These are phyloP conservation scores for Macrocybe sp. DNA, from an alignment of 1,284 basidiomycete species.

Conservation along the genomic window DNA sequence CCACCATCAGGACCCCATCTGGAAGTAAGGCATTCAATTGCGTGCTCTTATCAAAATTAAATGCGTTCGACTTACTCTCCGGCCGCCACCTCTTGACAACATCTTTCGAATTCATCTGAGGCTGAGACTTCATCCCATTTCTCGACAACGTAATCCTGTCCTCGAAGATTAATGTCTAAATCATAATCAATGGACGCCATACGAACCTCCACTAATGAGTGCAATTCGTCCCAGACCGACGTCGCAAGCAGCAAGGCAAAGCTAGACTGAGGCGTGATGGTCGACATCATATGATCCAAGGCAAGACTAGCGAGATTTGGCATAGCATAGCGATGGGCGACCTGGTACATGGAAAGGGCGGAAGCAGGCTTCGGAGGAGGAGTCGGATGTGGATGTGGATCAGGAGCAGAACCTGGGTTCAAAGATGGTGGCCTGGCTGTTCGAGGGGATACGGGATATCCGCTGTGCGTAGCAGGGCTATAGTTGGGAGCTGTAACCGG, in stretches of 20 bases:
- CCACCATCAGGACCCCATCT: conserved; percentile 70
- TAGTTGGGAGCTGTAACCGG: conserved; percentile 28
- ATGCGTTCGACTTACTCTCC: conserved; percentile 51
- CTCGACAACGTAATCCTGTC: conserved; percentile 61
- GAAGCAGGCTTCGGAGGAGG: conserved; percentile 59
- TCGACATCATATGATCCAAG: conserved; percentile 70
- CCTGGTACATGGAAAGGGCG: conserved; percentile 74
- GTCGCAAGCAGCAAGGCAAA: conserved; percentile 71
- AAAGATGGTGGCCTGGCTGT: conserved; percentile 29
- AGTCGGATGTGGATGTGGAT: conserved; percentile 76
- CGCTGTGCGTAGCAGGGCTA: conserved; percentile 27
- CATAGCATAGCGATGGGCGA: conserved; percentile 78
- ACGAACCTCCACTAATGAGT: conserved; percentile 51
- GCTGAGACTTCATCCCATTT: conserved; percentile 66
- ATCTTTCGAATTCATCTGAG: conserved; percentile 60
- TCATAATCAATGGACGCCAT: background rate
- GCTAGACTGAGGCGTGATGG: conserved; percentile 65
- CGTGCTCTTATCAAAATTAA: conserved; percentile 1
- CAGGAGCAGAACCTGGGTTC: conserved; percentile 32
- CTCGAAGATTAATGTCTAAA: background rate
- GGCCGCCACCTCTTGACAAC: conserved; percentile 63
- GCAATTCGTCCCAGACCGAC: conserved; percentile 60
- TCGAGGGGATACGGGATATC: conserved; percentile 43
- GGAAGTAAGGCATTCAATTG: conserved; percentile 9
- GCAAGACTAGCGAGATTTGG: conserved; percentile 62